phyloP scores from a whole-genome alignment of 257 asterid species.

The Plantago elongata region DNA sequence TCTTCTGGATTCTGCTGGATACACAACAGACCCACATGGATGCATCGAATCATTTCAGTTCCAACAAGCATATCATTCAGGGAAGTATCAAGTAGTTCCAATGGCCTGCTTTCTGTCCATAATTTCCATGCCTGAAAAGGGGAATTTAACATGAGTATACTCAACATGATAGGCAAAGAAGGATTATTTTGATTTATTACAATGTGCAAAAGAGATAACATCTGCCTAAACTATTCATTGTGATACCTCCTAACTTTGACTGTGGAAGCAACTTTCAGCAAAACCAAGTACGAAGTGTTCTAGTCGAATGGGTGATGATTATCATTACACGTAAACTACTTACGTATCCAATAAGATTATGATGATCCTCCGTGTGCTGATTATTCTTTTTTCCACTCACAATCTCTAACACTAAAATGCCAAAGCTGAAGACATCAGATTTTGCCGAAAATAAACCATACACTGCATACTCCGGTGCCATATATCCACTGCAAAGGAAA shows the following conservation, averaged over 20 bases:
- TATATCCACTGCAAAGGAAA: conserved; percentile 22
- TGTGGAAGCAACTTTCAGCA: neutral
- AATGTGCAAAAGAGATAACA: too few species aligned
- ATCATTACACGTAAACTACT: neutral
- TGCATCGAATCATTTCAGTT: conserved; percentile 19
- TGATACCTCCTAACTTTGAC: neutral
- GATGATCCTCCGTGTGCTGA: conserved; percentile 15
- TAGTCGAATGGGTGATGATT: too few species aligned
- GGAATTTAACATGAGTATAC: neutral
- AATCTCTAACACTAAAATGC: conserved; percentile 27
- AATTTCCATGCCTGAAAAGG: conserved; percentile 25
- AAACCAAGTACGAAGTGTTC: too few species aligned
- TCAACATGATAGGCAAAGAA: neutral
- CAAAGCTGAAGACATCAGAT: conserved; percentile 28
- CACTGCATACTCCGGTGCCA: conserved; percentile 29
- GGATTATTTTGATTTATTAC: neutral
- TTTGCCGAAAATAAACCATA: conserved; percentile 25
- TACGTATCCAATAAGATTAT: conserved; percentile 28
- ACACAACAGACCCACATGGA: conserved; percentile 28
- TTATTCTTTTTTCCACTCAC: conserved; percentile 29
- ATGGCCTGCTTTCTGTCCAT: conserved; percentile 13
- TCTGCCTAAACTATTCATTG: too few species aligned
- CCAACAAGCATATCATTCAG: conserved; percentile 3
- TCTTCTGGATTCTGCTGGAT: conserved; percentile 22
- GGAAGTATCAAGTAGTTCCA: conserved; percentile 23